Evolutionary conservation across 2,329 filamentous ascomycete species (phyloP).

Genomic region (Aspergillus quadricinctus): DNA sequence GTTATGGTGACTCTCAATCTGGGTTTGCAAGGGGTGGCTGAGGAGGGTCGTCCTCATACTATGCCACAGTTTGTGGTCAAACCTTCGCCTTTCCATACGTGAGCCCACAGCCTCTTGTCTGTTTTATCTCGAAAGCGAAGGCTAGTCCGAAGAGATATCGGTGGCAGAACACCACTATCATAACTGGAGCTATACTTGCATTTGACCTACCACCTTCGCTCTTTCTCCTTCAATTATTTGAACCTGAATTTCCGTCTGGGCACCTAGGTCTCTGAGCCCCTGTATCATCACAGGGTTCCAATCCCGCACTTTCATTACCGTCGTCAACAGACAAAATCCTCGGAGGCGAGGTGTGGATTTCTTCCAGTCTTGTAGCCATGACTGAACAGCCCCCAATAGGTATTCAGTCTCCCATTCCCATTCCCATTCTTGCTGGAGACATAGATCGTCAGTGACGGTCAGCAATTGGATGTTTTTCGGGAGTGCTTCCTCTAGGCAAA

Average conservation of each 20-base stretch:
- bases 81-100: too few relatives aligned
- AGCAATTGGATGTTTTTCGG: slow-evolving; percentile 15
- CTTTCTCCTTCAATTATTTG: background rate
- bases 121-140: too few relatives aligned
- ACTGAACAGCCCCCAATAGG: slow-evolving; percentile 5
- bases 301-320: background rate
- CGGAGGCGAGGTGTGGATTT: slow-evolving; percentile 9
- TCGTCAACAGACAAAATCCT: slow-evolving; percentile 4
- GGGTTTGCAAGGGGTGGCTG: too few relatives aligned
- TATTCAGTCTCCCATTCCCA: slow-evolving; percentile 5
- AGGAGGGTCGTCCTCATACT: too few relatives aligned
- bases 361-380: slow-evolving; percentile 13
- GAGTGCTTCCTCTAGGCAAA: slow-evolving; percentile 5
- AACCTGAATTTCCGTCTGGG: slow-evolving; percentile 2
- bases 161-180: too few relatives aligned
- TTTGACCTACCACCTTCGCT: background rate
- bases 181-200: background rate
- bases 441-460: slow-evolving; percentile 14
- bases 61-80: too few relatives aligned
- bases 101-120: too few relatives aligned
- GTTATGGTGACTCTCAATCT: too few relatives aligned
- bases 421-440: slow-evolving; percentile 6
- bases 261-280: slow-evolving; percentile 4
- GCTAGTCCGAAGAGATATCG: too few relatives aligned
- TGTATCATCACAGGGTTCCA: slow-evolving; percentile 3